These are phyloP conservation scores for Saccharomycopsis selenospora DNA, from an alignment of 805 yeast genomes.

Conservation along the genomic window DNA sequence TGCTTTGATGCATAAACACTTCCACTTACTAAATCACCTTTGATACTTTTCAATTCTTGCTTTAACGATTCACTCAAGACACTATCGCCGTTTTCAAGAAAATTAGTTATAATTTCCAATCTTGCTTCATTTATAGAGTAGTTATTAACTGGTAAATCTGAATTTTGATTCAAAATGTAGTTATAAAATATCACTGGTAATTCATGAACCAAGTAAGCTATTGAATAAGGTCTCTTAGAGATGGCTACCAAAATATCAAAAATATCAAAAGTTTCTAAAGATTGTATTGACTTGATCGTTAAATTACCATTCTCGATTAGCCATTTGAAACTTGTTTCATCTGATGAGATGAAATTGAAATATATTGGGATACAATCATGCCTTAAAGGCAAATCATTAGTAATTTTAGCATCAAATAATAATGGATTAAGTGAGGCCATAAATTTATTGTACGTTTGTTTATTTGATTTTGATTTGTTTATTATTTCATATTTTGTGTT, in stretches of 20 bases:
- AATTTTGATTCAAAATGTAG: conserved; percentile 4
- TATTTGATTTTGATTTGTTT: not conserved
- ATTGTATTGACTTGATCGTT: not conserved
- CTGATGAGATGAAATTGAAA: not conserved
- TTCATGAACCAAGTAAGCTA: conserved; percentile 3
- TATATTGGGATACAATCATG: not conserved
- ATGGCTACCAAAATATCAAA: conserved; percentile 3
- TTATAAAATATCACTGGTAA: conserved; percentile 3
- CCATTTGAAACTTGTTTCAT: not conserved
- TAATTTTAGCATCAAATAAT: not conserved
- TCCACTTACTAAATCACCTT: conserved; percentile 6
- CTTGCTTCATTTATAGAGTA: conserved; percentile 8
- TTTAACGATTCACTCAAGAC: conserved; percentile 1
- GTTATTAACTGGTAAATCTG: not conserved
- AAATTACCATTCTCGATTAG: not conserved
- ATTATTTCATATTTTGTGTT: not conserved
- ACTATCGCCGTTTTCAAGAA: not conserved
- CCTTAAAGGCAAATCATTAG: not conserved
- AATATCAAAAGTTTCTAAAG: not conserved
- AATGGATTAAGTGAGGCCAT: not conserved
- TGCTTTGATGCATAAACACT: conserved; percentile 10
- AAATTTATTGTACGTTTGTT: too few species aligned
- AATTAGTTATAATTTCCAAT: conserved; percentile 1
- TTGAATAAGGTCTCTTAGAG: conserved; percentile 3
- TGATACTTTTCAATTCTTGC: conserved; percentile 2